Base-by-base conservation (phyloP, 208 protist genomes). In the Leishmania turanica region DNA sequence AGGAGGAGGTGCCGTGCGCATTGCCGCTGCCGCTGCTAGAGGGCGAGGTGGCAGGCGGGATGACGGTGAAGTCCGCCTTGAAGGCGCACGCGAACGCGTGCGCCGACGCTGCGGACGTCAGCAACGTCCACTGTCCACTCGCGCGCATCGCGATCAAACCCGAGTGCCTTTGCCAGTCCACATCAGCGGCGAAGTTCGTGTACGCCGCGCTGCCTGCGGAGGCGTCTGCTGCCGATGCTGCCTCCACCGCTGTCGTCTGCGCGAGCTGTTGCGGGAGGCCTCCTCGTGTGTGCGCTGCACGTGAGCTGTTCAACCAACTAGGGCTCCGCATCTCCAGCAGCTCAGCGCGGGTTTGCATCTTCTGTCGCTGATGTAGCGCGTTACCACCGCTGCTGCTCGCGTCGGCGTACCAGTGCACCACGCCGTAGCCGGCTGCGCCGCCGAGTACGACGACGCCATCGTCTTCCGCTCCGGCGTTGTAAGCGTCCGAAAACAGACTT, bases 41-140 rank as follows among this genome's bases (percentile, higher is more conserved):
- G 34, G 69, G 45, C 40, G 49, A 77, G 80, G 62, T 51, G 76
- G 81, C 66, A 19, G 73, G 56, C 54, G 58, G 17, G 17, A 49
- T 31, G 51, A 80, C 53, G 1, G 51, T 21, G 54, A 78, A 24
- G 62, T 70, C 60, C 8, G 84, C 76, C 4, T 71, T 56, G 77
- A 93, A 93, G 40, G 78, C 58, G 77, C 91, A 95, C 9, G 87
- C 77, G 78, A 89, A 92, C 19, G 87, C 82, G 68, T 79, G 72
- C 24, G 81, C 60, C 19, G 84, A 71, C n/a, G n/a, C 47, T 19
- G 62, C 31, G 47, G 88, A 89, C 66, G 75, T 54, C 66, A 93
- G 80, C 40, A 89, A 56, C 37, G n/a, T 15, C 91, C 91, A 95
- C 62, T 74, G 42, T 1, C 90, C 89, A 74, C 54, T 80, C 2